Conservation (phyloP, 2,329 filamentous ascomycete species). For the Coniochaeta hoffmannii region DNA sequence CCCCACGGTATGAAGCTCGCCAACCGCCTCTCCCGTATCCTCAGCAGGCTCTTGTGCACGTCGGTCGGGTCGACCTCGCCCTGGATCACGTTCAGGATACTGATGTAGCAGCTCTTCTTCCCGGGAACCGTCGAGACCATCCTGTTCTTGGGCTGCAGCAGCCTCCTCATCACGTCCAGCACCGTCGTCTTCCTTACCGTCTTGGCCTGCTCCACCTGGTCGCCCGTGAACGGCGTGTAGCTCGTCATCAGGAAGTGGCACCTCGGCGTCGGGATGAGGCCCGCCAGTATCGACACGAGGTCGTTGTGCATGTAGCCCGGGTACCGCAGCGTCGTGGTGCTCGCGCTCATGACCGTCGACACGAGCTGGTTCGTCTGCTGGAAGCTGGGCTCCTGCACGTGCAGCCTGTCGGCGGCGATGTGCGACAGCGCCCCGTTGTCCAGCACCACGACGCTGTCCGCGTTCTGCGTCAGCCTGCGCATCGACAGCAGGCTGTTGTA, state of each 20-base stretch:
- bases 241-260: constrained; percentile 98
- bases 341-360: constrained; percentile 97
- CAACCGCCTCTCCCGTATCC: constrained; percentile 87
- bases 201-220: constrained; percentile 94
- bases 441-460: constrained; percentile 93
- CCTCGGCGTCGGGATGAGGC: constrained; percentile 88
- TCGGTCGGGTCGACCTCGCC: constrained; percentile 97
- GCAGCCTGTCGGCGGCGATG: constrained; percentile 88
- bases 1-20: constrained; percentile 99
- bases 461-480: constrained; percentile 86
- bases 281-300: constrained; percentile 91
- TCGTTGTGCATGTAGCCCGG: constrained; percentile 99
- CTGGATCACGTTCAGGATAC: constrained; percentile 97
- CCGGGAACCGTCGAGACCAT: constrained; percentile 96
- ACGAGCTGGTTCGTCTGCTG: constrained; percentile 97
- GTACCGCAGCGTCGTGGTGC: constrained; percentile 91
- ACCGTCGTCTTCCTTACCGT: constrained; percentile 98
- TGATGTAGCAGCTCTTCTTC: constrained; percentile 98
- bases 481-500: constrained; percentile 96
- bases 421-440: constrained; percentile 91
- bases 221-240: constrained; percentile 94
- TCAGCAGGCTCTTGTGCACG: constrained; percentile 93
- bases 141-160: constrained; percentile 96
- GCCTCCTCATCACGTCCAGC: constrained; percentile 89
- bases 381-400: constrained; percentile 92